Conservation (phyloP, 2,329 filamentous ascomycete species). For the Aspergillus sp. region DNA sequence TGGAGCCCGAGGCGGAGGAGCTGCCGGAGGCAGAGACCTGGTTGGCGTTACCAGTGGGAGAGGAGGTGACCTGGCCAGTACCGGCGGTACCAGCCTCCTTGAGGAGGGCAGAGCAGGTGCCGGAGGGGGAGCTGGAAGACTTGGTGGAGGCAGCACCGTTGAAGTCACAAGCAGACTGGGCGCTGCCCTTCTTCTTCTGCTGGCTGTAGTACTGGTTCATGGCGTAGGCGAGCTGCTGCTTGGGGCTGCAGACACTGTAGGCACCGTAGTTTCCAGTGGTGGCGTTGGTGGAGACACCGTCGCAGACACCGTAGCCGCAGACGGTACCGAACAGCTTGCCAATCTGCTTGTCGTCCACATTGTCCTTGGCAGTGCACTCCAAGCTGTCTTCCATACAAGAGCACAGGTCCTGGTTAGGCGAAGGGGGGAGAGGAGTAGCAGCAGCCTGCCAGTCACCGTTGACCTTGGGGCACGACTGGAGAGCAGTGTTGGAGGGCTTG, state of each 20-base stretch:
- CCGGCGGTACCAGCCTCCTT: constrained; percentile 31
- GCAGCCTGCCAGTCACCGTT: constrained; percentile 59
- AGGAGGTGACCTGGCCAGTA: constrained; percentile 30
- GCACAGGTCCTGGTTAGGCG: constrained; percentile 70
- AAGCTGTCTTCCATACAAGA: constrained; percentile 70
- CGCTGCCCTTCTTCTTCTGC: constrained; percentile 26
- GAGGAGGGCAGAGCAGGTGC: constrained; percentile 29
- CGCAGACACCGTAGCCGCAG: constrained; percentile 34
- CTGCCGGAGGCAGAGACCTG: constrained; percentile 9
- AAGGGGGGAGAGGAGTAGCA: constrained; percentile 61
- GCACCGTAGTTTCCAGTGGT: constrained; percentile 36
- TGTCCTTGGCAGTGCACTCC: constrained; percentile 56
- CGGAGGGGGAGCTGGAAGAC: constrained; percentile 21
- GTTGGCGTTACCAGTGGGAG: constrained; percentile 20
- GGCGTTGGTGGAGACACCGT: constrained; percentile 34
- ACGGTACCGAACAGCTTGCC: constrained; percentile 57
- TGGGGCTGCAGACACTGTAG: constrained; percentile 36
- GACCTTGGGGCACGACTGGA: constrained; percentile 60
- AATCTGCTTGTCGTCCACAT: constrained; percentile 51
- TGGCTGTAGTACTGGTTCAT: constrained; percentile 37
- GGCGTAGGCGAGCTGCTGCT: constrained; percentile 36
- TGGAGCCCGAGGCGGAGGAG: constrained; percentile 12
- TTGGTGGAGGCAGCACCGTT: constrained; percentile 32
- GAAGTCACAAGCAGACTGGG: constrained; percentile 35
- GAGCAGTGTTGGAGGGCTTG: constrained; percentile 60